These are phyloP conservation scores for Viridothelium virens DNA, from an alignment of 495 filamentous ascomycete genomes.

Conservation along the genomic window DNA sequence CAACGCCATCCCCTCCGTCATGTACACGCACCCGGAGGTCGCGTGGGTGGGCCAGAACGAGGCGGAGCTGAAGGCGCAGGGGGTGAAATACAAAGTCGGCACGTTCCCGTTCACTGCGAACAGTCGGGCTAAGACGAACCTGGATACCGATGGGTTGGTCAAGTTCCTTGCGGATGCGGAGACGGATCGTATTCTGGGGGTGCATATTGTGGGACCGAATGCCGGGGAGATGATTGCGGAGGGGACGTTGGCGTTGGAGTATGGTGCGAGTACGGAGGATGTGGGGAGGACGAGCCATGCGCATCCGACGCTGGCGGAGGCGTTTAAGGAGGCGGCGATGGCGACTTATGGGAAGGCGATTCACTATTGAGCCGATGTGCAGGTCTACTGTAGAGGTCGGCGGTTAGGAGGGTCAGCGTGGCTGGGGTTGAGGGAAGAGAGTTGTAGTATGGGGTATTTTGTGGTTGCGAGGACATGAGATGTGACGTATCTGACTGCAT, in stretches of 20 bases:
- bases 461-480: neutral
- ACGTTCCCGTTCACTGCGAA: slow-evolving; percentile 97
- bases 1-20: slow-evolving; percentile 91
- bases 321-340: slow-evolving; percentile 99
- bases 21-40: slow-evolving; percentile 98
- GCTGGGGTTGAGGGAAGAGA: too few relatives aligned
- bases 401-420: too few relatives aligned
- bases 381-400: neutral
- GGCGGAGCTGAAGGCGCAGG: slow-evolving; percentile 84
- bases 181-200: slow-evolving; percentile 88
- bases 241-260: slow-evolving; percentile 90
- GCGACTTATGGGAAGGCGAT: slow-evolving; percentile 93
- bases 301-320: slow-evolving; percentile 92
- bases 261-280: slow-evolving; percentile 91
- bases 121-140: slow-evolving; percentile 96
- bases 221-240: slow-evolving; percentile 99
- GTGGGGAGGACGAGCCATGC: slow-evolving; percentile 93
- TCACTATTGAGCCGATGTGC: slow-evolving; percentile 58
- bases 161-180: slow-evolving; percentile 97
- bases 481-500: neutral
- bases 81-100: slow-evolving; percentile 83
- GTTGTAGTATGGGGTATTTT: too few relatives aligned
- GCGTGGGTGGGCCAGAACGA: slow-evolving; percentile 98
- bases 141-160: slow-evolving; percentile 91
- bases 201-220: slow-evolving; percentile 93